Base-by-base conservation (phyloP, 352 stramenopile genomes). In the Pythium folliculosum region DNA sequence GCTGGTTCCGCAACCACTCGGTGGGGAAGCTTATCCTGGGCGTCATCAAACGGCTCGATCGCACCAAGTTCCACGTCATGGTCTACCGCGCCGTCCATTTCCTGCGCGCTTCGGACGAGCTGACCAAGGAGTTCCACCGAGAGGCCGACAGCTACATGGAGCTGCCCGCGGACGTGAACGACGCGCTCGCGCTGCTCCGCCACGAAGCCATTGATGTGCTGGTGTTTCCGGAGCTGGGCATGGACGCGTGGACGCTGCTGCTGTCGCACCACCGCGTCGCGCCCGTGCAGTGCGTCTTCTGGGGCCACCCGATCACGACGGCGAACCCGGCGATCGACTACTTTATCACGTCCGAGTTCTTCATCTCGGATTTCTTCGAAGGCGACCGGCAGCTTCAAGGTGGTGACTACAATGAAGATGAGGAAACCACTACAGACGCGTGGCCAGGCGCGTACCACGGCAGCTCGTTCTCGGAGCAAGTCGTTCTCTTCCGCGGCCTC, bases 291-390 rank as follows among this genome's bases (percentile, higher is more conserved):
- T 83, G 85, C 47, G 76, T 91, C 5, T 95, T 96, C 56, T 97
- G 90, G 90, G 90, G 90, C 25, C 89, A 96, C 55, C 88, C 88
- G 17, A 82, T 90, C 57, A 95, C 89, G 16, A 91, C 81, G 0
- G 87, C 78, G 12, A 82, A 88, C 59, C 69, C 77, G 2, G 60
- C 74, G 2, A 92, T 96, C 40, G 90, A 97, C 67, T 96, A 94
- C 55, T 96, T 94, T 57, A 77, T 97, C 47, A 82, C 76, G 1
- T 90, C 82, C 4, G 69, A 78, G 67, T 81, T 80, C 53, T 90
- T 84, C 64, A 63, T 79, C 9, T 77, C 71, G 0, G 68, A 77
- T 45, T 73, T 70, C 40, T 72, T 70, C 30, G 67, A 70, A 12
- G 25, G 17, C 1, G n/a, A 50, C 12, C 14, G 19, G 10, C 8